phyloP scores from a whole-genome alignment of 257 asterid genomes.

The Solanum dulcamara region DNA sequence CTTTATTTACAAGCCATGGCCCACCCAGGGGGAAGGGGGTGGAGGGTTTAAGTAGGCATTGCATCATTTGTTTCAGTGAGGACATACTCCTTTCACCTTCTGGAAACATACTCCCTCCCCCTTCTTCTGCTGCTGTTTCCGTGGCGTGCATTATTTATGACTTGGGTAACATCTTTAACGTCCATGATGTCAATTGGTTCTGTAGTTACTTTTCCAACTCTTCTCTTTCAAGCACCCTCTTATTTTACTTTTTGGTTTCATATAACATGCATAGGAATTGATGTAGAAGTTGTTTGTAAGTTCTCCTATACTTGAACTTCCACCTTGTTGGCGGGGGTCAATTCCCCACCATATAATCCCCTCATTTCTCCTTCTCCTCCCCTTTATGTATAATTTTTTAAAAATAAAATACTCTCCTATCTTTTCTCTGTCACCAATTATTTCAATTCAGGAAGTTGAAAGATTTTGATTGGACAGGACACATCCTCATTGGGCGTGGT shows the following conservation, averaged over 20 bases:
- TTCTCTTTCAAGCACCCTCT: not conserved
- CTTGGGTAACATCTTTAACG: not conserved
- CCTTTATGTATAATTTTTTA: not conserved
- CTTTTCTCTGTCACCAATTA: not conserved
- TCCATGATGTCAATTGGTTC: not conserved
- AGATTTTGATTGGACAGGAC: conserved; percentile 45
- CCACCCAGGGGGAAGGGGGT: not conserved
- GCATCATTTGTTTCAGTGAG: not conserved
- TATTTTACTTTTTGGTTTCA: not conserved
- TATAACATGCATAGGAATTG: not conserved
- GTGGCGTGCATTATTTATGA: not conserved
- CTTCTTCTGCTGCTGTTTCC: not conserved
- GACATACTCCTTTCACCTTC: not conserved
- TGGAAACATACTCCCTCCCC: not conserved
- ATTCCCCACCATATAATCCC: not conserved
- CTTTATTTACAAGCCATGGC: not conserved
- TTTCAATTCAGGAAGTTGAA: conserved; percentile 13
- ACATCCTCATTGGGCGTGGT: conserved; percentile 68
- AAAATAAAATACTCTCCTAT: not conserved
- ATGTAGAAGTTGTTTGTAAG: not conserved
- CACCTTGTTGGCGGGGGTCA: not conserved
- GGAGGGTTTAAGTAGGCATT: not conserved
- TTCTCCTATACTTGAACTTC: not conserved
- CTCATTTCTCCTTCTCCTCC: not conserved
- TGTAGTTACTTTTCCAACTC: not conserved